Percentiles rank a stretch among this genome's conserved stretches.
These are phyloP conservation scores for Alisma plantagoaquatica DNA, from an alignment of 106 monocot genomes.

Conservation along the genomic window DNA sequence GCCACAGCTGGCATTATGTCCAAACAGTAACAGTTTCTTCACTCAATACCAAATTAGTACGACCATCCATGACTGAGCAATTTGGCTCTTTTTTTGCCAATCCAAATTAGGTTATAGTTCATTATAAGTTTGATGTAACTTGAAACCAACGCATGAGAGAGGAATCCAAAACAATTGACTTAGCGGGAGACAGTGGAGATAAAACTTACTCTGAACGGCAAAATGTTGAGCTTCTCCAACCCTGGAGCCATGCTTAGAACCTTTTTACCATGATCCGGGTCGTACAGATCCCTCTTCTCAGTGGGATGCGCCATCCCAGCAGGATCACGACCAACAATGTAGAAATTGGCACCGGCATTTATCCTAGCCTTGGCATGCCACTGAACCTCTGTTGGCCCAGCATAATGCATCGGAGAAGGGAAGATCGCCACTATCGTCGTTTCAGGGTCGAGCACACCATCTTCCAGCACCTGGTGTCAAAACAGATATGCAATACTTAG, in stretches of 20 bases:
- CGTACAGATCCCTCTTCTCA: slow-evolving; percentile 88
- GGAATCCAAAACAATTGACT: not conserved
- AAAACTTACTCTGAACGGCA: slow-evolving; percentile 76
- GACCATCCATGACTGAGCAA: too few species aligned
- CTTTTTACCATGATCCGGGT: slow-evolving; percentile 97
- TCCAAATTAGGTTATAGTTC: too few species aligned
- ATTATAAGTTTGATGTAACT: too few species aligned
- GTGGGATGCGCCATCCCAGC: slow-evolving; percentile 95
- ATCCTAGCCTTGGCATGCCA: slow-evolving; percentile 98
- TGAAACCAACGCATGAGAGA: not conserved
- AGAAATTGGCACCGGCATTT: slow-evolving; percentile 99
- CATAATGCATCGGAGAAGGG: slow-evolving; percentile 99
- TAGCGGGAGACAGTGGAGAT: not conserved
- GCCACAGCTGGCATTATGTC: too few species aligned
- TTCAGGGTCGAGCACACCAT: slow-evolving; percentile 87
- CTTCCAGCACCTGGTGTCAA: slow-evolving; percentile 70
- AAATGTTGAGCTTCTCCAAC: slow-evolving; percentile 84
- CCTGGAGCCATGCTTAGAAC: slow-evolving; percentile 97
- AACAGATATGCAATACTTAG: not conserved
- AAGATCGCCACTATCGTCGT: slow-evolving; percentile 93
- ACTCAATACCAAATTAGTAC: too few species aligned
- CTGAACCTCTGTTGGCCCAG: slow-evolving; percentile 97
- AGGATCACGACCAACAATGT: slow-evolving; percentile 98
- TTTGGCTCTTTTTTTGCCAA: too few species aligned
- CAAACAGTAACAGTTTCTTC: too few species aligned